Evolutionary conservation across 495 filamentous ascomycete genomes (phyloP), one percentile per base, ranked within the genome.

Genomic region (Aspergillus sclerotioniger): DNA sequence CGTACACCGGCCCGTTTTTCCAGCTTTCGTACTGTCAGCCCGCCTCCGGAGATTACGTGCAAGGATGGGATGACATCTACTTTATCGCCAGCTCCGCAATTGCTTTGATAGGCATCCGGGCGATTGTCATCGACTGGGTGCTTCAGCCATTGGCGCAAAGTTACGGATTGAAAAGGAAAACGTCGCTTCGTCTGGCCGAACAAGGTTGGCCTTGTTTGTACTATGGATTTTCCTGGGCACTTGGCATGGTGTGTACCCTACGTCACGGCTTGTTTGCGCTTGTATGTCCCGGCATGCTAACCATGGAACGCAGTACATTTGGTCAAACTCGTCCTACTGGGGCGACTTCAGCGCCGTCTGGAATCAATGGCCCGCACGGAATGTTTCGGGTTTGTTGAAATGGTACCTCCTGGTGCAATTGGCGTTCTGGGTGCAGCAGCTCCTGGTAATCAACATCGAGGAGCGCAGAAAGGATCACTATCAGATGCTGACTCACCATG

Each of bases 401-500:
- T 88, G 85, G 78, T 98, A 98, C 68, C 90, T 96, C 62, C 80
- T 98, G 46, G 88, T 87, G 25, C 92, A 98, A 71, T 87, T 92
- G 65, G 86, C 90, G 15, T 98, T 98, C 68, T 96, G 91, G 86
- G 64, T 97, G 17, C 95, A 98, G 72, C 91, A 96, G 75, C 88
- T 98, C 58, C 72, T 98, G 41, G 90, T 96, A 47, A 88, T 98
- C 66, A 88, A 98, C 72, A 89, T 98, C 58, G 95, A 98, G 70
- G 87, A 95, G 73, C 82, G 89, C 59, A 81, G 94, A 51, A 98
- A 98, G 72, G 94, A 98, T 65, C 88, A 96, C 71, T 87, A 84
- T 69, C 94, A 98, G 70, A 97, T 96, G 95, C 85, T 98, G 56
- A 87, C 86, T 10, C 94, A 98, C 71, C 94, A 98, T 71, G 82